A percentile compares a stretch with the other conserved stretches of the same genome.
Evolutionary conservation across 2,329 filamentous ascomycete species (phyloP).

Genomic region (Zymoseptoria brevis): DNA sequence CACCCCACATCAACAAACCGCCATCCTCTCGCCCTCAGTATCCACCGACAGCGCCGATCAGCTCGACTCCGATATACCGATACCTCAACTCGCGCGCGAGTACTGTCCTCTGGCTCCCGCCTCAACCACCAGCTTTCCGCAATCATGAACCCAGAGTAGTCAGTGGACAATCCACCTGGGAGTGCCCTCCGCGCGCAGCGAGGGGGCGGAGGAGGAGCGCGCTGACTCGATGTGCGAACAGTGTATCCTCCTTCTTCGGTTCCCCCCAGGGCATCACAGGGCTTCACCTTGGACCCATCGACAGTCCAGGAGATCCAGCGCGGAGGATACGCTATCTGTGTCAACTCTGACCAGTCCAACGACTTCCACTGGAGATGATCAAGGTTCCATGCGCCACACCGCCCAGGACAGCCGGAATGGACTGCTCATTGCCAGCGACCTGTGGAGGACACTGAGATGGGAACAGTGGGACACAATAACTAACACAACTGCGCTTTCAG

Average conservation of each 20-base stretch:
- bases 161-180: conserved; percentile 38
- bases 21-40: not conserved
- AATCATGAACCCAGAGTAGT: conserved; percentile 87
- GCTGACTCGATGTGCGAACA: conserved; percentile 6
- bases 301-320: not conserved
- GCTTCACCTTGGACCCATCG: not conserved
- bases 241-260: not conserved
- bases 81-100: not conserved
- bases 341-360: not conserved
- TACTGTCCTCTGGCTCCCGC: not conserved
- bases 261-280: not conserved
- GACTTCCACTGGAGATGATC: not conserved
- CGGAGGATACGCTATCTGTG: not conserved
- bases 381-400: not conserved
- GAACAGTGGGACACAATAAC: conserved; percentile 1
- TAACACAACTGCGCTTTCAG: conserved; percentile 41
- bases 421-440: not conserved
- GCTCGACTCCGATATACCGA: not conserved
- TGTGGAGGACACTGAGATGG: not conserved
- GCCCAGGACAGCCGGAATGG: not conserved
- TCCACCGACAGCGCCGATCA: not conserved
- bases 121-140: conserved; percentile 6
- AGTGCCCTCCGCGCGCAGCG: not conserved
- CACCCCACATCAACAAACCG: not conserved
- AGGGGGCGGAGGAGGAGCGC: conserved; percentile 1